phyloP scores from a whole-genome alignment of 2,329 filamentous ascomycete species.

The Fusarium nanum region DNA sequence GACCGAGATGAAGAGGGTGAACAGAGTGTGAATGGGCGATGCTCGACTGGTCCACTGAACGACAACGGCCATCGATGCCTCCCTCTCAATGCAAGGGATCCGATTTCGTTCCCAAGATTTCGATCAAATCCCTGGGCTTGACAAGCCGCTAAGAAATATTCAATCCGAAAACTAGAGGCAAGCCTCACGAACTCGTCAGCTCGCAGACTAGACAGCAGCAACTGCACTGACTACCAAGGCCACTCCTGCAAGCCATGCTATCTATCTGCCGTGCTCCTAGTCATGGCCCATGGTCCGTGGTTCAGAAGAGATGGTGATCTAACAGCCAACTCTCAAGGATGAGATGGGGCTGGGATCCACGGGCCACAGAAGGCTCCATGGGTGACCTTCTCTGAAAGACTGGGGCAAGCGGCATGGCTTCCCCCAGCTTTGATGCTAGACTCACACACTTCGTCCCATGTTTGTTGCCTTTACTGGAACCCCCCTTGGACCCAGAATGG shows the following conservation, averaged over 20 bases:
- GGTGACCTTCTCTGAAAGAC: conserved; percentile 33
- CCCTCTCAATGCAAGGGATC: conserved; percentile 18
- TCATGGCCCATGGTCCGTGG: conserved; percentile 32
- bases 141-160: too few species aligned
- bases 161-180: not conserved
- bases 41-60: conserved; percentile 40
- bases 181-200: not conserved
- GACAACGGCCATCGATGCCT: conserved; percentile 20
- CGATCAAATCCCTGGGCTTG: not conserved
- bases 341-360: conserved; percentile 32
- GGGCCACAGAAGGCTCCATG: conserved; percentile 36
- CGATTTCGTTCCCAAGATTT: not conserved
- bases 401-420: conserved; percentile 38
- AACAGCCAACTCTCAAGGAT: conserved; percentile 32
- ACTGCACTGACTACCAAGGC: not conserved
- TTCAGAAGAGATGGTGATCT: conserved; percentile 40
- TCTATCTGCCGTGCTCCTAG: conserved; percentile 19
- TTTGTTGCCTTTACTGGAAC: conserved; percentile 37
- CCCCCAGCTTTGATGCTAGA: conserved; percentile 41
- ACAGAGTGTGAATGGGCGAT: conserved; percentile 33
- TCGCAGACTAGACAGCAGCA: not conserved
- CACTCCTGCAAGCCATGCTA: not conserved
- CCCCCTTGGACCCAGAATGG: conserved; percentile 41
- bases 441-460: conserved; percentile 41
- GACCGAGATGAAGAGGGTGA: conserved; percentile 43